Percentiles rank a stretch among this genome's conserved stretches.
Conservation (phyloP, 805 yeast species). For the Saccharomyces eubayanus region DNA sequence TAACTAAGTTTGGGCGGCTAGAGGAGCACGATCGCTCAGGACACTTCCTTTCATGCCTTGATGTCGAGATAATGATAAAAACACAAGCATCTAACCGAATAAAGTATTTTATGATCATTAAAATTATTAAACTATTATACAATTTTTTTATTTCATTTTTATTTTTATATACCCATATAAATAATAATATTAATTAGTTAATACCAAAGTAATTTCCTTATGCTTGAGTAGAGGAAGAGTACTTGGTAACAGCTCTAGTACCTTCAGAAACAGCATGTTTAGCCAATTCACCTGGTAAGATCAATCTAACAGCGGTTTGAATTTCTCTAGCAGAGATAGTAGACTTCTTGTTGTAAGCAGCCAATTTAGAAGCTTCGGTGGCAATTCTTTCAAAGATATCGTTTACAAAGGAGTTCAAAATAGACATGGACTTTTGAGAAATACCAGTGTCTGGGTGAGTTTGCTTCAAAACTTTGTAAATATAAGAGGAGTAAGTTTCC, state of each 20-base stretch:
- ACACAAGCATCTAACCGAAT: neutral
- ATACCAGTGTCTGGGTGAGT: conserved; percentile 99
- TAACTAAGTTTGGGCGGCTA: too few species aligned
- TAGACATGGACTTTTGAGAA: conserved; percentile 97
- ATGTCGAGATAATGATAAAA: neutral
- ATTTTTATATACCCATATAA: conserved; percentile 3
- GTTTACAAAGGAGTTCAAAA: conserved; percentile 96
- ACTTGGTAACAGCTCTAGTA: conserved; percentile 95
- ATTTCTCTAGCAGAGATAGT: conserved; percentile 97
- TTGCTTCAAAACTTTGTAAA: conserved; percentile 97
- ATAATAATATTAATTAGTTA: conserved; percentile 4
- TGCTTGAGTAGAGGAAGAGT: conserved; percentile 58
- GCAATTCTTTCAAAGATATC: conserved; percentile 98
- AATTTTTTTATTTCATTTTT: conserved; percentile 1
- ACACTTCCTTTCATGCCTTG: neutral
- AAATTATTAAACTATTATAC: conserved; percentile 6
- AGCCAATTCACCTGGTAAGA: conserved; percentile 97
- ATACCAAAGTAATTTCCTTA: conserved; percentile 13
- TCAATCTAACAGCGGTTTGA: conserved; percentile 96
- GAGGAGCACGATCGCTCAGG: too few species aligned
- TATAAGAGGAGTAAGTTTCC: conserved; percentile 96
- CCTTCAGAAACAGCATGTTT: conserved; percentile 98
- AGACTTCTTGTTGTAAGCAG: conserved; percentile 97
- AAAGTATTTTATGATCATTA: neutral
- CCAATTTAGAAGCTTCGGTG: conserved; percentile 94